These are phyloP conservation scores for Penicillium malachiteum DNA, from an alignment of 495 filamentous ascomycete species.

Conservation along the genomic window DNA sequence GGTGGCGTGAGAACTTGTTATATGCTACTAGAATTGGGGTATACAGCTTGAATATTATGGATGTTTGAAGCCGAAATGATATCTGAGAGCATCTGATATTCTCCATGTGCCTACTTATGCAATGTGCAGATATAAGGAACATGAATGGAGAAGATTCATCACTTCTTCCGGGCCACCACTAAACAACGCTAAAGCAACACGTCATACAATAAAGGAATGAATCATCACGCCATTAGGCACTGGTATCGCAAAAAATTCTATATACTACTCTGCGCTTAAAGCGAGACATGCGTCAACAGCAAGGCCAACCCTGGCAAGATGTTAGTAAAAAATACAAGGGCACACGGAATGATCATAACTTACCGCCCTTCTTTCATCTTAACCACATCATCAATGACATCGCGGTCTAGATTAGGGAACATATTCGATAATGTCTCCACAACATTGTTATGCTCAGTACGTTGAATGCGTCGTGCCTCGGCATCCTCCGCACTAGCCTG, in stretches of 20 bases:
- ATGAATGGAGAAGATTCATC: neutral
- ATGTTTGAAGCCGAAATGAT: no score
- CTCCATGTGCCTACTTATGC: no score
- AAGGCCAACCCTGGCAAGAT: conserved; percentile 66
- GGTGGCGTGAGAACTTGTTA: no score
- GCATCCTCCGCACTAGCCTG: conserved; percentile 92
- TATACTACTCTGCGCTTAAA: conserved; percentile 54
- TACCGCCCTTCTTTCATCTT: conserved; percentile 88
- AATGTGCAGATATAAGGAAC: neutral
- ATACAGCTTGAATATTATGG: no score
- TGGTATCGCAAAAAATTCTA: conserved; percentile 13
- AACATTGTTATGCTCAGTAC: conserved; percentile 82
- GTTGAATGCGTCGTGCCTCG: conserved; percentile 80
- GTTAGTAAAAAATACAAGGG: conserved; percentile 1
- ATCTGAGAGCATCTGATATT: no score
- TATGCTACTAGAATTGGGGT: no score
- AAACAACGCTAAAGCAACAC: no score
- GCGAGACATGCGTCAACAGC: conserved; percentile 92
- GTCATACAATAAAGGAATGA: neutral
- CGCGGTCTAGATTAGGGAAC: conserved; percentile 88
- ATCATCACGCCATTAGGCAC: neutral
- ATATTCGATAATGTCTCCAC: conserved; percentile 90
- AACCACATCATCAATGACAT: conserved; percentile 92
- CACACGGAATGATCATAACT: conserved; percentile 30
- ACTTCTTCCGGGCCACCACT: neutral